These are phyloP conservation scores for Alternaria triticimaculans DNA, from an alignment of 2,329 filamentous ascomycete species.

Conservation along the genomic window DNA sequence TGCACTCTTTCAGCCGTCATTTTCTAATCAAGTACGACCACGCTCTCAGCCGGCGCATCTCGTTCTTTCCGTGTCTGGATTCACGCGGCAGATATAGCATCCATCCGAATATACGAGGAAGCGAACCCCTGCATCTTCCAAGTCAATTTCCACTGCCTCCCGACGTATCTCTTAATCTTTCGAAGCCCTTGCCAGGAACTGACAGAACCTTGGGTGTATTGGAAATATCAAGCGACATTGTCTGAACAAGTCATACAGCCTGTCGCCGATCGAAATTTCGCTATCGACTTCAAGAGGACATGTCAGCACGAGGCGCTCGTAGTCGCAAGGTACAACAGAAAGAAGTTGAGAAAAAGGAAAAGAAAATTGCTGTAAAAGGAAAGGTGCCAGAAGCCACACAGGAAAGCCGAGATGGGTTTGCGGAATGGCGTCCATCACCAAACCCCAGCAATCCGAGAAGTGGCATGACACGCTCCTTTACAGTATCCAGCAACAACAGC, in stretches of 20 bases:
- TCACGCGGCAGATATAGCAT: neutral
- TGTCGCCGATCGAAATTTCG: neutral
- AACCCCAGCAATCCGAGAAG: constrained; percentile 25
- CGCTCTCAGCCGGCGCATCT: neutral
- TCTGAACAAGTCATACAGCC: neutral
- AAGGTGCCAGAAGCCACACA: constrained; percentile 33
- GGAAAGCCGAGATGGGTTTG: constrained; percentile 35
- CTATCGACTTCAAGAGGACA: constrained; percentile 16
- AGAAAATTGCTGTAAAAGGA: constrained; percentile 42
- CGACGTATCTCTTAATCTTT: neutral
- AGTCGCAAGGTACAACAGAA: constrained; percentile 50
- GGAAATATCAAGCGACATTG: neutral
- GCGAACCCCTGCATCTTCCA: neutral
- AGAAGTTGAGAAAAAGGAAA: constrained; percentile 50
- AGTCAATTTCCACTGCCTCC: neutral
- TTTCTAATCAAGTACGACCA: neutral
- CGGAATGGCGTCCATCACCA: constrained; percentile 37
- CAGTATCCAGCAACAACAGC: constrained; percentile 38
- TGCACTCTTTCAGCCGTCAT: constrained; percentile 20
- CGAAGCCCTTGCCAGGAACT: neutral
- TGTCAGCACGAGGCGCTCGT: constrained; percentile 51
- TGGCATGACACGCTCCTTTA: constrained; percentile 34
- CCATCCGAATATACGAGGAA: neutral
- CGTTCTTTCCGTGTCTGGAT: neutral
- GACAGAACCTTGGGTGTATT: neutral